Evolutionary conservation across 2,329 filamentous ascomycete species (phyloP).

Genomic region (Thielaviopsis populi): DNA sequence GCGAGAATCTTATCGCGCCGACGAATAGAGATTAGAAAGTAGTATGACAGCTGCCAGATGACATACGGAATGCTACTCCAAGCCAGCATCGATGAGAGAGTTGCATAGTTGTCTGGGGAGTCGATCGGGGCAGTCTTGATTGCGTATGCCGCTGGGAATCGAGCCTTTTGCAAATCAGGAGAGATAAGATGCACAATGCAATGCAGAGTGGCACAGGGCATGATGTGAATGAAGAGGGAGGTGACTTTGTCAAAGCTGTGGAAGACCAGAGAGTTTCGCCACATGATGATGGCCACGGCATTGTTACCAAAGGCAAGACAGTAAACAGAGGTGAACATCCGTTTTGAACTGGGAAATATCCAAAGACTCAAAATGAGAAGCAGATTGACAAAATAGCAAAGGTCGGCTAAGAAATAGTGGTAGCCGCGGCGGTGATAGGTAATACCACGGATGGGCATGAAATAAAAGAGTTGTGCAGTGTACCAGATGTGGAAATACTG

Average conservation of each 20-base stretch:
- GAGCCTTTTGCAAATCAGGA: constrained; percentile 44
- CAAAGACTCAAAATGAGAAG: constrained; percentile 70
- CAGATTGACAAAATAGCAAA: constrained; percentile 97
- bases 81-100: constrained; percentile 67
- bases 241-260: constrained; percentile 98
- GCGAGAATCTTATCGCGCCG: constrained; percentile 93
- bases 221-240: constrained; percentile 97
- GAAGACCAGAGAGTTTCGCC: constrained; percentile 96
- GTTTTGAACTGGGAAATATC: constrained; percentile 79
- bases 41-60: constrained; percentile 84
- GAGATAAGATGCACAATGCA: constrained; percentile 75
- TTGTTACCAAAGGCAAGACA: constrained; percentile 94
- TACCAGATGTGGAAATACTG: constrained; percentile 91
- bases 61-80: constrained; percentile 92
- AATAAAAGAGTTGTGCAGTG: constrained; percentile 71
- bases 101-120: constrained; percentile 65
- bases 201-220: constrained; percentile 90
- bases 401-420: constrained; percentile 91
- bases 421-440: constrained; percentile 84
- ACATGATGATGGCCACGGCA: constrained; percentile 95
- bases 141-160: constrained; percentile 73
- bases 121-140: constrained; percentile 56
- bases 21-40: constrained; percentile 88
- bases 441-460: constrained; percentile 91
- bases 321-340: constrained; percentile 81